Conservation (phyloP, 345 rosid species). For the Populus deltoides region DNA sequence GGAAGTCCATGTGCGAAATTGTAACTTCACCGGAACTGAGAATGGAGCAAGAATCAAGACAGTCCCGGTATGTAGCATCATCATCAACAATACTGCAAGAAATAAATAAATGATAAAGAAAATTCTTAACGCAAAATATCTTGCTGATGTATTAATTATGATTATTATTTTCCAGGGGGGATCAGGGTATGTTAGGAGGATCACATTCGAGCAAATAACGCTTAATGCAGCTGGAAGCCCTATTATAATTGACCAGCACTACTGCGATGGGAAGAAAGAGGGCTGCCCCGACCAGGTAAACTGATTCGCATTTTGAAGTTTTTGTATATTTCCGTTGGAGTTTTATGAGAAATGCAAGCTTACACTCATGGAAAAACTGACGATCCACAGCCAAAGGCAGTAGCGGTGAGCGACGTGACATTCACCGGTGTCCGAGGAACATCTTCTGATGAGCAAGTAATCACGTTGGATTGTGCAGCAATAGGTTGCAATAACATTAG, state of each 20-base stretch:
- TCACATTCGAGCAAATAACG: slow-evolving; percentile 34
- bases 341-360: too few species aligned
- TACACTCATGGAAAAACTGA: not conserved
- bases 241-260: slow-evolving; percentile 42
- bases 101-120: too few species aligned
- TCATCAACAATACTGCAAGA: not conserved
- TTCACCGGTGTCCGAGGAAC: slow-evolving; percentile 29
- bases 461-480: slow-evolving; percentile 24
- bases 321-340: too few species aligned
- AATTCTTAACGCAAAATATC: not conserved
- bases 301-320: not conserved
- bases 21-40: slow-evolving; percentile 33
- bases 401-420: slow-evolving; percentile 24
- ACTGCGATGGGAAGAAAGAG: not conserved
- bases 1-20: slow-evolving; percentile 32
- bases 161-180: slow-evolving; percentile 23
- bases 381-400: slow-evolving; percentile 14
- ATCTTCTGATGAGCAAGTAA: slow-evolving; percentile 13
- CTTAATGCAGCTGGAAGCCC: slow-evolving; percentile 28
- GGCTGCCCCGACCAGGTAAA: slow-evolving; percentile 1
- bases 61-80: slow-evolving; percentile 28
- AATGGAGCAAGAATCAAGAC: slow-evolving; percentile 69
- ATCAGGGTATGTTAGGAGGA: slow-evolving; percentile 37
- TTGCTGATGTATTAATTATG: not conserved
- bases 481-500: slow-evolving; percentile 26